phyloP scores from a whole-genome alignment of 2,329 filamentous ascomycete species.

The Ophiostoma ips region DNA sequence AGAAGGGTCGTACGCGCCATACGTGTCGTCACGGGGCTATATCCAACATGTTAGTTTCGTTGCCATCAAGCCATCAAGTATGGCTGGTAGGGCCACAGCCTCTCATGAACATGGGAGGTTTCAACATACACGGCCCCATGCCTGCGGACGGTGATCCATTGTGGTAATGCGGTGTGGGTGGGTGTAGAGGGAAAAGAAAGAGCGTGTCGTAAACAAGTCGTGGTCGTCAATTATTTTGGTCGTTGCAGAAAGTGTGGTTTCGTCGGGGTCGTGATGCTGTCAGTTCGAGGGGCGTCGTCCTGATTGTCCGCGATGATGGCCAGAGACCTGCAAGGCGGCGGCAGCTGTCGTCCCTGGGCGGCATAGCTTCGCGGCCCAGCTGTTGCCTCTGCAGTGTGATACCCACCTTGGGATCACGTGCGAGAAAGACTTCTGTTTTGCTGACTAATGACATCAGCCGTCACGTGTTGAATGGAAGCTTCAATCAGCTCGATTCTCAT shows the following conservation, averaged over 20 bases:
- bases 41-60: not conserved
- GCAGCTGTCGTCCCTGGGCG: slow-evolving; percentile 6
- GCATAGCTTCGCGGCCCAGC: slow-evolving; percentile 17
- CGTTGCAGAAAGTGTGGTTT: not conserved
- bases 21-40: slow-evolving; percentile 93
- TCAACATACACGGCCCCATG: slow-evolving; percentile 54
- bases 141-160: slow-evolving; percentile 62
- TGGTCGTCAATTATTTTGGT: not conserved
- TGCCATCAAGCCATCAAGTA: no score
- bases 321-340: not conserved
- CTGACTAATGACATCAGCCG: not conserved
- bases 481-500: not conserved
- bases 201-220: not conserved
- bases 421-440: not conserved
- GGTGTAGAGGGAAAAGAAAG: not conserved
- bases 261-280: not conserved
- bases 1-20: slow-evolving; percentile 81
- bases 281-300: not conserved
- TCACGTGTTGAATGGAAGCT: not conserved
- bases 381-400: slow-evolving; percentile 14
- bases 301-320: not conserved
- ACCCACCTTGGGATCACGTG: not conserved
- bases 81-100: no score
- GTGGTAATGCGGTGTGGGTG: not conserved
- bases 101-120: not conserved